A percentile compares a stretch with the other conserved stretches of the same genome.
These are phyloP conservation scores for Zasmidium citrigriseum DNA, from an alignment of 2,329 filamentous ascomycete species.

Conservation along the genomic window DNA sequence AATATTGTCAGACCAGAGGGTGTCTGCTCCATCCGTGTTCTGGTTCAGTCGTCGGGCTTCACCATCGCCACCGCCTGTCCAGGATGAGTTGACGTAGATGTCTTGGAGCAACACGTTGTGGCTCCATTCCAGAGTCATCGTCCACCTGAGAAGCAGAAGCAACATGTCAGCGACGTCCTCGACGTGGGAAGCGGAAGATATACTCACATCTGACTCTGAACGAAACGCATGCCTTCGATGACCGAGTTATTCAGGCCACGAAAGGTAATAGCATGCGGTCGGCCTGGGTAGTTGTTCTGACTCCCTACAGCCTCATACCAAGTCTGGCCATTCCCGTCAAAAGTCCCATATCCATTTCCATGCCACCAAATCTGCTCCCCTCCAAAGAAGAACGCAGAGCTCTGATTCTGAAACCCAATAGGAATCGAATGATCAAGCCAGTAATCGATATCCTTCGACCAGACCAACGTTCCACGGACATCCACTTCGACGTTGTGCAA, in stretches of 20 bases:
- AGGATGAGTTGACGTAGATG: slow-evolving; percentile 51
- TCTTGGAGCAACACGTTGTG: slow-evolving; percentile 50
- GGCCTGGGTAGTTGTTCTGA: slow-evolving; percentile 48
- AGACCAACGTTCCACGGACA: slow-evolving; percentile 50
- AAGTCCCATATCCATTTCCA: slow-evolving; percentile 54
- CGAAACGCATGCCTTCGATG: slow-evolving; percentile 52
- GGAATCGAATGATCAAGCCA: slow-evolving; percentile 55
- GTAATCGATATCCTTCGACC: slow-evolving; percentile 48
- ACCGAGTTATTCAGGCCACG: slow-evolving; percentile 51
- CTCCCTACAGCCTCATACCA: slow-evolving; percentile 55
- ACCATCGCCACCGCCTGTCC: background rate
- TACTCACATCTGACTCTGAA: slow-evolving; percentile 65
- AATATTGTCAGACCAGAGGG: slow-evolving; percentile 55
- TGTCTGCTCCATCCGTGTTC: slow-evolving; percentile 57
- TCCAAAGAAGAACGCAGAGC: slow-evolving; percentile 57
- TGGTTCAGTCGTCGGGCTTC: slow-evolving; percentile 25
- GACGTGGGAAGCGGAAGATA: too few relatives aligned
- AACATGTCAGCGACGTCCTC: too few relatives aligned
- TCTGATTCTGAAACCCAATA: slow-evolving; percentile 58
- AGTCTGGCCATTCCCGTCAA: slow-evolving; percentile 61
- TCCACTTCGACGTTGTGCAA: slow-evolving; percentile 52
- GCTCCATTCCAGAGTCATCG: slow-evolving; percentile 54
- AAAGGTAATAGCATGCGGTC: slow-evolving; percentile 57
- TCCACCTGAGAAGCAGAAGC: too few relatives aligned
- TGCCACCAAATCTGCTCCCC: slow-evolving; percentile 54